Evolutionary conservation across 176 grass and related monocot species (phyloP), one percentile per base, ranked within the genome.

Genomic region (Eragrostis curvula): DNA sequence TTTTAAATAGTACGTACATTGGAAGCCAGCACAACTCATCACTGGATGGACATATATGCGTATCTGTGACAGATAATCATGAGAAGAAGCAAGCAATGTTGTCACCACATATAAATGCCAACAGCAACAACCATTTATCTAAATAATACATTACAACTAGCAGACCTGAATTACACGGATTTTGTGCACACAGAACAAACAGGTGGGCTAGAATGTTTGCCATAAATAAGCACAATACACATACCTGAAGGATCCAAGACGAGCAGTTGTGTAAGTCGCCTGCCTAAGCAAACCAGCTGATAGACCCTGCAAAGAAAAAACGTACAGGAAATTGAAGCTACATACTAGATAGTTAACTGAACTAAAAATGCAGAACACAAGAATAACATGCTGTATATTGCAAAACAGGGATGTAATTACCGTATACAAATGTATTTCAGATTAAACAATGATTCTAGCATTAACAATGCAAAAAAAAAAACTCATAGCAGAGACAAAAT

Each of bases 271-370:
- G 68, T 99, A 99, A 1, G 96, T 96, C 8, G 93, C 96, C 79
- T 99, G 96, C 89, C 96, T 96, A 66, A 99, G 89, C 79, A 99
- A 90, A 88, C 97, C 97, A 1, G 97, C 97, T 56, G 97, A 99
- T 60, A 99, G 71, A 79, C 97, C 97, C 93, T 99, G 91, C 25
- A 23, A 71, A 50, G 76, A 25, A 36, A 79, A 82, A 85, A 84
- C 27, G 80, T 32, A 71, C 11, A 24, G 18, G 74, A 30, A 57
- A 53, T 25, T 83, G 23, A 79, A 90, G 44, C 24, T 62, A 44
- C 5, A 79, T 51, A 28, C 14, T 6, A 49, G 14, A 28, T 12
- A 60, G 32, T 52, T 24, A 83, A 68, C n/a, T 16, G 21, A 40
- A 48, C 63, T 57, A 41, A 16, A 7, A 12, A n/a, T 43, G 60